These are phyloP conservation scores for Nidularia pulvinata DNA, from an alignment of 768 basidiomycete species.

Conservation along the genomic window DNA sequence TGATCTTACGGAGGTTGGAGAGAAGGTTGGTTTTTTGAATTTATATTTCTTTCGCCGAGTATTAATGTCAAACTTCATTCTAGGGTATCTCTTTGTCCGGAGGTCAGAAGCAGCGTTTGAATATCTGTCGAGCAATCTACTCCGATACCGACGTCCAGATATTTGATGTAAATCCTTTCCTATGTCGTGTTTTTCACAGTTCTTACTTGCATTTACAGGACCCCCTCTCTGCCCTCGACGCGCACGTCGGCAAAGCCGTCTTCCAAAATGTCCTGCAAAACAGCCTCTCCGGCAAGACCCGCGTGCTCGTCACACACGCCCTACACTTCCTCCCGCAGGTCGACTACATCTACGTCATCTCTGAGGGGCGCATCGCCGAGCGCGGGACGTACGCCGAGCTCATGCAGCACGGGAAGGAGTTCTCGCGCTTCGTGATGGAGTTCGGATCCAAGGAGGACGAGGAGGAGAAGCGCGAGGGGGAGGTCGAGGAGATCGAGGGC, in stretches of 20 bases:
- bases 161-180: conserved; percentile 59
- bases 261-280: conserved; percentile 83
- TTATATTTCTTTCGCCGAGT: no score
- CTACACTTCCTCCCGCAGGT: conserved; percentile 88
- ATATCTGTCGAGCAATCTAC: conserved; percentile 88
- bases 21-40: conserved; percentile 36
- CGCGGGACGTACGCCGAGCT: conserved; percentile 79
- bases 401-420: conserved; percentile 61
- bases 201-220: conserved; percentile 39
- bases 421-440: conserved; percentile 72
- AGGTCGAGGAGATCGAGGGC: conserved; percentile 37
- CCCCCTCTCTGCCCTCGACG: conserved; percentile 89
- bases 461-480: conserved; percentile 40
- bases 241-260: conserved; percentile 86
- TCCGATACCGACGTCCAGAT: conserved; percentile 85
- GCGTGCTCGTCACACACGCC: conserved; percentile 90
- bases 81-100: conserved; percentile 88
- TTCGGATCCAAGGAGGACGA: conserved; percentile 69
- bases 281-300: conserved; percentile 66
- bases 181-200: background rate
- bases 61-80: no score
- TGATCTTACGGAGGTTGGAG: conserved; percentile 85
- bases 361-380: conserved; percentile 78
- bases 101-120: conserved; percentile 77
- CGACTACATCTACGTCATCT: conserved; percentile 82